A percentile compares a stretch with the other conserved stretches of the same genome.
Evolutionary conservation across 2,329 filamentous ascomycete genomes (phyloP).

Genomic region (Pseudocercospora crystallina): DNA sequence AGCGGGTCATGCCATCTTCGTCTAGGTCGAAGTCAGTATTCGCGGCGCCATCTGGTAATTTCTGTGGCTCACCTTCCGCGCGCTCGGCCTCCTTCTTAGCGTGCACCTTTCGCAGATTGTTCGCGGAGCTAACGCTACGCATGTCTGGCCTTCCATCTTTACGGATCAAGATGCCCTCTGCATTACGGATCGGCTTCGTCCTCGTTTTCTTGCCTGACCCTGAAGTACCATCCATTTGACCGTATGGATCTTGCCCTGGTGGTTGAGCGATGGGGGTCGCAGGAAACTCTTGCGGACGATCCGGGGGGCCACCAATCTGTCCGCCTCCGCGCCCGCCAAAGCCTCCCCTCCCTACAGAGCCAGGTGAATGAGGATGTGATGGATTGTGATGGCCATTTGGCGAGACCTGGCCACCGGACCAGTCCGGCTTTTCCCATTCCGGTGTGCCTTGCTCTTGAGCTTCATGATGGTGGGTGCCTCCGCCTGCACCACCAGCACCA

Average conservation of each 20-base stretch:
- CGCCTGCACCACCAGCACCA: not conserved
- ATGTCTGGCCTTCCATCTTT: conserved; percentile 54
- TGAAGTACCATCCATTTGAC: conserved; percentile 15
- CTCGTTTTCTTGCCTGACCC: conserved; percentile 45
- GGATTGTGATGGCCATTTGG: conserved; percentile 36
- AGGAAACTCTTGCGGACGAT: conserved; percentile 25
- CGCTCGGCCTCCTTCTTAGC: conserved; percentile 48
- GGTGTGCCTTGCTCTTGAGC: conserved; percentile 36
- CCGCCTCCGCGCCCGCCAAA: conserved; percentile 4
- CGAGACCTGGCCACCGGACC: conserved; percentile 37
- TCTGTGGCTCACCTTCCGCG: conserved; percentile 20
- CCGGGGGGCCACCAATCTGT: conserved; percentile 14
- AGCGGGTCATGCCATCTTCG: conserved; percentile 20
- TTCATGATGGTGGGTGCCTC: conserved; percentile 22
- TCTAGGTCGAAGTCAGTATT: conserved; percentile 15
- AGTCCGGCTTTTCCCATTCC: conserved; percentile 43
- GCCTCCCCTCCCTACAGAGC: conserved; percentile 6
- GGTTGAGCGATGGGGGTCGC: conserved; percentile 23
- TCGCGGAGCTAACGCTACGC: conserved; percentile 53
- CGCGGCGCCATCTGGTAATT: not conserved
- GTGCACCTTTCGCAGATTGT: conserved; percentile 53
- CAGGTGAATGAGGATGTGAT: conserved; percentile 16
- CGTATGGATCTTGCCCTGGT: conserved; percentile 17
- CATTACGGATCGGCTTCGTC: conserved; percentile 52
- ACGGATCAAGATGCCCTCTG: conserved; percentile 51